Evolutionary conservation across 2,329 filamentous ascomycete genomes (phyloP).

Genomic region (Ceratocystis diversiconidia): DNA sequence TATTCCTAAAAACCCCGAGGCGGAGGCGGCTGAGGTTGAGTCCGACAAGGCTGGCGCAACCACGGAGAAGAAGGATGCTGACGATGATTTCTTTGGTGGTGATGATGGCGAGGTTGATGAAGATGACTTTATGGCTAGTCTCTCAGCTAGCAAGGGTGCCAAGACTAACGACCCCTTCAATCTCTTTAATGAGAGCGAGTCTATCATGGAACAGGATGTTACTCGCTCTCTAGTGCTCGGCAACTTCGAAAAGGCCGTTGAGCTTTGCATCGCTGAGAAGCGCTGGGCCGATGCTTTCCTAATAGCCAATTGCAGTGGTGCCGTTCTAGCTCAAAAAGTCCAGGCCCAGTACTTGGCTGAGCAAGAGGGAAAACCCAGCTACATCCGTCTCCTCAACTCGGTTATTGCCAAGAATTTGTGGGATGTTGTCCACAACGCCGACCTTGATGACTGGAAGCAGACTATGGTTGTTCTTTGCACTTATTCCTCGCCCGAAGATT

Average conservation of each 20-base stretch:
- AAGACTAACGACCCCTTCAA: conserved; percentile 93
- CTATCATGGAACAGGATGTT: conserved; percentile 68
- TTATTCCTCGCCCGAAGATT: conserved; percentile 80
- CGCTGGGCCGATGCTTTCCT: conserved; percentile 93
- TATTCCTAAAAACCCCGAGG: conserved; percentile 24
- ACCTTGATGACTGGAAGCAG: conserved; percentile 89
- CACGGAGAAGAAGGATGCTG: conserved; percentile 43
- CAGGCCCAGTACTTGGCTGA: conserved; percentile 81
- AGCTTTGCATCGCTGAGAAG: conserved; percentile 76
- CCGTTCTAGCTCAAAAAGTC: conserved; percentile 85
- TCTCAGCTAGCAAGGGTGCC: conserved; percentile 76
- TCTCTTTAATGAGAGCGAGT: conserved; percentile 72
- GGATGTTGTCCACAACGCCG: conserved; percentile 95
- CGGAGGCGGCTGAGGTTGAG: conserved; percentile 19
- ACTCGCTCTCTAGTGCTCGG: conserved; percentile 81
- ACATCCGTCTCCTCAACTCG: conserved; percentile 76
- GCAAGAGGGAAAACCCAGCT: conserved; percentile 73
- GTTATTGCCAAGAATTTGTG: conserved; percentile 94
- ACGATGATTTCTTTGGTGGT: conserved; percentile 64
- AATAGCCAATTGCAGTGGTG: conserved; percentile 91
- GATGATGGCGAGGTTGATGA: conserved; percentile 51
- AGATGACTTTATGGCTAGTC: conserved; percentile 74
- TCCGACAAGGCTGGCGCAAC: conserved; percentile 25
- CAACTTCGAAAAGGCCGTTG: conserved; percentile 77
- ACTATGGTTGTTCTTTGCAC: conserved; percentile 93